Evolutionary conservation across 345 rosid species (phyloP).

Genomic region (Anacardium occidentale): DNA sequence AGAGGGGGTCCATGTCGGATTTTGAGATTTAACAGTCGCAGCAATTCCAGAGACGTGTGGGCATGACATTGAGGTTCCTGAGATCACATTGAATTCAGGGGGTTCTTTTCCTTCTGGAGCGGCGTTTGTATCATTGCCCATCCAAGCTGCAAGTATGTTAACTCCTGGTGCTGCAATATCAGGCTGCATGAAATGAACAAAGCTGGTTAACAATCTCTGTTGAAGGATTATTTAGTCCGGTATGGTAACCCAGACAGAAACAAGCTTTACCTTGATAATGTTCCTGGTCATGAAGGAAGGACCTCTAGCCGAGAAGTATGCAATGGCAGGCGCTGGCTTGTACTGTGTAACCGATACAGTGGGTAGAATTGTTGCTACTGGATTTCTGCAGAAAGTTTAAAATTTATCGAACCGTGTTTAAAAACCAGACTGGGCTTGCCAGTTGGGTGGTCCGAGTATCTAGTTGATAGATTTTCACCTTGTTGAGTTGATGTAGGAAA

Average conservation of each 20-base stretch:
- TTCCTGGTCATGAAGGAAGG: constrained; percentile 58
- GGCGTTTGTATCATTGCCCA: constrained; percentile 41
- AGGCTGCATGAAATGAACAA: constrained; percentile 48
- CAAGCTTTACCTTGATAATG: constrained; percentile 64
- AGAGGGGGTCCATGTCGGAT: constrained; percentile 64
- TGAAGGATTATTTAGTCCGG: neutral
- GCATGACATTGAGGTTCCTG: constrained; percentile 88
- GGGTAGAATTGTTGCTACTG: constrained; percentile 66
- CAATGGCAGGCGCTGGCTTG: constrained; percentile 65
- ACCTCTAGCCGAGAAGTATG: constrained; percentile 79
- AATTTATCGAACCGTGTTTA: too few relatives aligned
- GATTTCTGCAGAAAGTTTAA: constrained; percentile 40
- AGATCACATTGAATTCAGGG: constrained; percentile 48
- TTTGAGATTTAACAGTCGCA: constrained; percentile 51
- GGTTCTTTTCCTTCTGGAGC: constrained; percentile 41
- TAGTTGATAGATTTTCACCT: constrained; percentile 36
- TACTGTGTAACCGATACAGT: constrained; percentile 45
- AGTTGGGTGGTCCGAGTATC: too few relatives aligned
- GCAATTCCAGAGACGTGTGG: constrained; percentile 76
- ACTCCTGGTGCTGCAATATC: constrained; percentile 88
- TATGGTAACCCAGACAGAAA: neutral
- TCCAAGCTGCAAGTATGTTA: constrained; percentile 74
- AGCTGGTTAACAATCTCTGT: neutral
- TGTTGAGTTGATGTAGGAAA: constrained; percentile 65
- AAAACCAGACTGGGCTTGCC: too few relatives aligned